phyloP scores from a whole-genome alignment of 371 early-diverging fungal genomes.

The Zancudomyces culisetae region DNA sequence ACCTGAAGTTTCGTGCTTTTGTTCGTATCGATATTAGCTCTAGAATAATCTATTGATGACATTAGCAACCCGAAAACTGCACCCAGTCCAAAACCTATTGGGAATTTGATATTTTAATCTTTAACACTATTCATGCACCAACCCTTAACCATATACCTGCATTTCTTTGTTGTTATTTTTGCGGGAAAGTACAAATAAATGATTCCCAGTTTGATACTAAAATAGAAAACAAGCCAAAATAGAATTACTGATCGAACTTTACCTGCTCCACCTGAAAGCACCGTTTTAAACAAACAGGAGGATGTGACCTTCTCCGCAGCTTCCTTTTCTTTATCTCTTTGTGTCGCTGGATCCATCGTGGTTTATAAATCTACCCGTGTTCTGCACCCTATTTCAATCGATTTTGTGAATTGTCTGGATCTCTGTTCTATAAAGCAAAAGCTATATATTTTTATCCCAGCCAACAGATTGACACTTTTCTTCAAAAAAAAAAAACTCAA shows the following conservation, averaged over 20 bases:
- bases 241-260: constrained; percentile 6
- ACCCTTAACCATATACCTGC: background rate
- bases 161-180: background rate
- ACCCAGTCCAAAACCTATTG: constrained; percentile 60
- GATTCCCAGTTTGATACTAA: too few species aligned
- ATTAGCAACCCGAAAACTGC: constrained; percentile 84
- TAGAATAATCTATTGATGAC: constrained; percentile 61
- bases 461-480: too few species aligned
- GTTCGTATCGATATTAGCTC: constrained; percentile 17
- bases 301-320: constrained; percentile 28
- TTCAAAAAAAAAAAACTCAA: too few species aligned
- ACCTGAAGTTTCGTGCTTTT: constrained; percentile 38
- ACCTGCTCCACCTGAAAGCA: constrained; percentile 53
- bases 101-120: constrained; percentile 7
- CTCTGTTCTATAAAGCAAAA: too few species aligned
- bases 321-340: constrained; percentile 13
- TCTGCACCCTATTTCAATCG: too few species aligned
- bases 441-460: too few species aligned
- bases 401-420: too few species aligned
- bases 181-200: background rate
- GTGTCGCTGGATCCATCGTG: too few species aligned
- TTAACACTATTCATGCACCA: background rate
- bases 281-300: constrained; percentile 60
- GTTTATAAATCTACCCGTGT: too few species aligned
- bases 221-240: too few species aligned